phyloP scores from a whole-genome alignment of 1,284 basidiomycete species.

The Boletus mariae region DNA sequence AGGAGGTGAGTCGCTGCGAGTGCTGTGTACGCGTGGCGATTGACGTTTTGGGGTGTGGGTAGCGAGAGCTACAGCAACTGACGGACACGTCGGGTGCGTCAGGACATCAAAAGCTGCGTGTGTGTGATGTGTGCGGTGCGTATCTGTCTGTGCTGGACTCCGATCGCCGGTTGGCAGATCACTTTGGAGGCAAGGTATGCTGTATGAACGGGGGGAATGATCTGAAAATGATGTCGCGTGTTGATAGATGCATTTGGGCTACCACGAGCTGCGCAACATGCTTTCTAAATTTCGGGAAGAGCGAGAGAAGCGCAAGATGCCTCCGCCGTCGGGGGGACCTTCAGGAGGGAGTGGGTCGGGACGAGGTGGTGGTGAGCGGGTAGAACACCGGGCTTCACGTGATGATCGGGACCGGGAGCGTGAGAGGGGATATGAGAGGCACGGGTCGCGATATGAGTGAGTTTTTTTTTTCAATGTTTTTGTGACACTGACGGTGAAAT shows the following conservation, averaged over 20 bases:
- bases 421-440: conserved; percentile 68
- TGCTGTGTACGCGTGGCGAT: neutral
- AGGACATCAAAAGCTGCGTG: conserved; percentile 97
- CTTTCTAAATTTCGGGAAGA: conserved; percentile 85
- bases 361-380: conserved; percentile 37
- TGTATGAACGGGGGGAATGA: conserved; percentile 7
- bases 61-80: conserved; percentile 92
- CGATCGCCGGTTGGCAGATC: conserved; percentile 97
- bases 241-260: conserved; percentile 94
- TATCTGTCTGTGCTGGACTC: conserved; percentile 98
- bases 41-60: conserved; percentile 13
- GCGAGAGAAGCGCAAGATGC: conserved; percentile 76
- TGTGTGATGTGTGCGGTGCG: conserved; percentile 99
- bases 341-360: conserved; percentile 34
- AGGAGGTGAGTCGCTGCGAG: conserved; percentile 63
- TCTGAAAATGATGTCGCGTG: conserved; percentile 21
- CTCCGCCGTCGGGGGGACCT: conserved; percentile 37
- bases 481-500: conserved; percentile 11
- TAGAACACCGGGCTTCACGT: conserved; percentile 53
- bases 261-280: conserved; percentile 95
- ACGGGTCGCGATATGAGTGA: conserved; percentile 72
- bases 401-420: conserved; percentile 64
- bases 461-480: conserved; percentile 29
- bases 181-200: conserved; percentile 97
- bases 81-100: conserved; percentile 98